Base-by-base conservation (phyloP, 1,139 yeast genomes). In the Yamadazyma conglobata region DNA sequence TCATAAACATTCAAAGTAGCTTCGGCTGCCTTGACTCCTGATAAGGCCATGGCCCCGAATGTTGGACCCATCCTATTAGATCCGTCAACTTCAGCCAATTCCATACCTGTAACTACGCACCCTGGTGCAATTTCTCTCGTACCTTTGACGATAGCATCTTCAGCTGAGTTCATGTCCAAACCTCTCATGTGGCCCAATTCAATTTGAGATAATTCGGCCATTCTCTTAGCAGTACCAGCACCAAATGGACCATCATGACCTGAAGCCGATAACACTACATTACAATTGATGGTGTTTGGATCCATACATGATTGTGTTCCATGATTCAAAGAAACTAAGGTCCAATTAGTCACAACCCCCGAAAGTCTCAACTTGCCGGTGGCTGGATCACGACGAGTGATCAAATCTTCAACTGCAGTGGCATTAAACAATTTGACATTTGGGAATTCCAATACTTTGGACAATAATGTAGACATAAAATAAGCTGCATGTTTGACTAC, bases 201-300 rank as follows among this genome's bases (percentile, higher is more conserved):
- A 41, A 65, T 58, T 14, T 58, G 60, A 13, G 56, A 51, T 38
- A 62, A 54, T 29, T 54, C 50, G 35, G 61, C 60, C 47, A 64
- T 53, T 47, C 72, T 55, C 48, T 66, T 66, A 17, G 84, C 88
- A 37, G 78, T 73, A 59, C 80, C 81, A n/a, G 89, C 89, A 37
- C 91, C 91, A 58, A 81, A 79, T 32, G 88, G 88, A 46, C 91
- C 91, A 53, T 82, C 91, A 48, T 82, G 91, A 32, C 91, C 91
- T 23, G 86, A 75, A 38, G 88, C 77, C 10, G 88, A 79, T 38
- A 82, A 64, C 34, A 82, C 75, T 33, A 82, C 77, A 48, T 79
- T 78, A 39, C 81, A 73, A 51, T 80, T 82, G 64, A 82, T 79
- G 37, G 87, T 82, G 62, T 82, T 81, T 35, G 91, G 91, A 51